Conservation (phyloP, 2,329 filamentous ascomycete species). For the Botryosphaeria dothidea region DNA sequence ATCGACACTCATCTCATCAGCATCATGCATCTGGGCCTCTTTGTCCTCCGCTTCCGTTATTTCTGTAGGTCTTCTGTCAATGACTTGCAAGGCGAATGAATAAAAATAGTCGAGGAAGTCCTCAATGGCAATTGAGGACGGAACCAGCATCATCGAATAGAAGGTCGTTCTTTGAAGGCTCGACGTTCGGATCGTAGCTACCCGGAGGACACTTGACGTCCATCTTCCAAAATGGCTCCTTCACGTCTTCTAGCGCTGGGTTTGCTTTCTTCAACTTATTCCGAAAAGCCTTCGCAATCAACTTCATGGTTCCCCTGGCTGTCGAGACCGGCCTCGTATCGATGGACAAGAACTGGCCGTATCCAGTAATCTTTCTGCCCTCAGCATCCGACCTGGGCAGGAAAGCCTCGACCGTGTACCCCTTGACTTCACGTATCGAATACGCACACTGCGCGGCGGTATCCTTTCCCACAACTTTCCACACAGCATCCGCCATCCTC, state of each 20-base stretch:
- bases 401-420: conserved; percentile 57
- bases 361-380: conserved; percentile 39
- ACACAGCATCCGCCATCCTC: conserved; percentile 51
- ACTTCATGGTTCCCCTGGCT: conserved; percentile 59
- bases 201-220: conserved; percentile 62
- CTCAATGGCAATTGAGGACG: conserved; percentile 46
- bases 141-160: conserved; percentile 61
- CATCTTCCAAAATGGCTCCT: conserved; percentile 63
- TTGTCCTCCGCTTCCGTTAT: neutral
- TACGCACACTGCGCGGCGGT: conserved; percentile 57
- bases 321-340: conserved; percentile 66
- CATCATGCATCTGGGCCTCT: neutral
- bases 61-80: neutral
- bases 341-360: conserved; percentile 63
- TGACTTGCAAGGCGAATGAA: conserved; percentile 21
- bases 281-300: conserved; percentile 57
- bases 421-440: conserved; percentile 36
- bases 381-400: conserved; percentile 56
- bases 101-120: conserved; percentile 47
- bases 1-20: neutral
- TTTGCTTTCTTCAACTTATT: conserved; percentile 42
- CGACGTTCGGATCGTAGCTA: conserved; percentile 72
- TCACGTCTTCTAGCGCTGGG: conserved; percentile 32
- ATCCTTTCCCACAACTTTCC: conserved; percentile 63
- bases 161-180: conserved; percentile 71